Evolutionary conservation across 768 basidiomycete genomes (phyloP), one percentile per base, ranked within the genome.

Genomic region (Boletus edulis): DNA sequence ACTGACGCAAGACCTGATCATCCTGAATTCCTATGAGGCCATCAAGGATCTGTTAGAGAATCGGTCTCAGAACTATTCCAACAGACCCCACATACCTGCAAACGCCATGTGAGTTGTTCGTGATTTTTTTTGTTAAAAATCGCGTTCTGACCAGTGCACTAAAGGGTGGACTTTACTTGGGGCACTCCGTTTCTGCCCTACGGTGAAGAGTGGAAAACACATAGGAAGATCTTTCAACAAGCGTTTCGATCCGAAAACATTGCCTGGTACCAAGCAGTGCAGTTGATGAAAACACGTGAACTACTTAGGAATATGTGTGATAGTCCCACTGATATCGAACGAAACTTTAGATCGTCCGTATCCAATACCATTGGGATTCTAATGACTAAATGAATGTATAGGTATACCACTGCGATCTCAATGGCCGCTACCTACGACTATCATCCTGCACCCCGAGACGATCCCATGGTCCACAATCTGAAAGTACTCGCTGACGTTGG

Each of bases 381-480:
- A 15, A 24, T 41, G 24, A n/a, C 17, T 43, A 18, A 56, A 14
- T 4, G 24, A 40, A 29, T 18, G 4, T 17, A 4, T 31, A 57
- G 56, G 22, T 54, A 24, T 4, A 42, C 56, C n/a, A 57, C 56
- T n/a, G 51, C 56, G 1, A 48, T 57, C n/a, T 38, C 56, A 12
- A 57, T 57, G 52, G 56, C 52, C 18, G 56, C 52, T 13, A 57
- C 56, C 29, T 54, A 54, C 7, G 56, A 54, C 31, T 54, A 56
- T 27, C 56, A 57, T 18, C 51, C 42, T 12, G 52, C 46, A 27
- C 52, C 52, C 0, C 51, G 41, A 24, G 47, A 53, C 37, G 56
- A 57, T 18, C 56, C 56, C 41, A 54, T 57, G 56, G 56, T 57
- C 11, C 20, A 34, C 22, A 57, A 54, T n/a, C 13, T 57, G 37